Percentiles rank a stretch among this genome's conserved stretches.
phyloP scores from a whole-genome alignment of 345 rosid genomes.

The Syzygium grande region DNA sequence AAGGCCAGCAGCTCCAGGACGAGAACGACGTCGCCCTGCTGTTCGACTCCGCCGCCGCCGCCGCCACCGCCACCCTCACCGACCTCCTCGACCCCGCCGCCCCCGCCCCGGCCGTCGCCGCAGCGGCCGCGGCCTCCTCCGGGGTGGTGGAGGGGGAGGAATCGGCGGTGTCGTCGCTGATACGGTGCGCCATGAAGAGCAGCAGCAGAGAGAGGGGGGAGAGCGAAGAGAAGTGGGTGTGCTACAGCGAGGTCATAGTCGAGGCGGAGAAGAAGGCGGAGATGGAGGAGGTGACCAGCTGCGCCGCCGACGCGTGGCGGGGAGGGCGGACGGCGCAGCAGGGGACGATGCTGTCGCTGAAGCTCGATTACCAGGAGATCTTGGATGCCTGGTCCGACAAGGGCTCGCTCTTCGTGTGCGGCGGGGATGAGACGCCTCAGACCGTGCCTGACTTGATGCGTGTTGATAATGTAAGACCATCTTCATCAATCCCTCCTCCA shows the following conservation, averaged over 20 bases:
- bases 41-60: constrained; percentile 32
- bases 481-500: neutral
- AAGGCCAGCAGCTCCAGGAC: constrained; percentile 27
- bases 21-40: constrained; percentile 36
- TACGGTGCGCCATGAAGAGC: constrained; percentile 61
- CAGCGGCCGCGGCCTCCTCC: neutral
- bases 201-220: constrained; percentile 36
- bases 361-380: constrained; percentile 79
- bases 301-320: constrained; percentile 12
- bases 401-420: constrained; percentile 53
- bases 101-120: neutral
- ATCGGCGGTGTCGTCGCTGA: constrained; percentile 16
- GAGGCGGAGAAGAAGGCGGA: constrained; percentile 47
- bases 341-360: constrained; percentile 36
- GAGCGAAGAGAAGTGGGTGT: constrained; percentile 76
- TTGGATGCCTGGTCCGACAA: constrained; percentile 84
- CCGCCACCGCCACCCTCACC: constrained; percentile 37
- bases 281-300: constrained; percentile 54
- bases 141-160: constrained; percentile 4
- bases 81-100: constrained; percentile 42
- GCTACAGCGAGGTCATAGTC: constrained; percentile 69
- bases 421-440: constrained; percentile 31
- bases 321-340: neutral
- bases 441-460: constrained; percentile 58
- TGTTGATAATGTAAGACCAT: constrained; percentile 29